Base-by-base conservation (phyloP, 306 rosid species). In the Coriaria nepalensis region DNA sequence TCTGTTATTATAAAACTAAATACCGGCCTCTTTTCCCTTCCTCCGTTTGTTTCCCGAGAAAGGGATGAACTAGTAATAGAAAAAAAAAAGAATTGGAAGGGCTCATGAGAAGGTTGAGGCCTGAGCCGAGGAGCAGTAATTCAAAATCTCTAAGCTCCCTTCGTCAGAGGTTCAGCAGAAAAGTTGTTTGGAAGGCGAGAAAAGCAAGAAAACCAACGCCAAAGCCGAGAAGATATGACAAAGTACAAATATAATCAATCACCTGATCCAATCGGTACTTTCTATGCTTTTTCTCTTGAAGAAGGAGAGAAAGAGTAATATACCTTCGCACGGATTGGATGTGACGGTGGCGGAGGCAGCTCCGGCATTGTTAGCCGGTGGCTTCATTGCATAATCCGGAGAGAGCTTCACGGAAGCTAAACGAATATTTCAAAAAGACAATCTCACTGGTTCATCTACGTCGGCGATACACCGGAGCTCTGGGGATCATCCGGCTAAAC, bases 321-420 rank as follows among this genome's bases (percentile, higher is more conserved):
- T 7, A 73, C 94, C 94, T 69, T 79, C 78, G 49, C 64, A 60
- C 12, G 82, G 54, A 42, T 62, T 72, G 11, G 69, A 33, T 0
- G 64, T 52, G 8, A 69, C 54, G 43, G 71, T 37, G 43, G 61
- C 67, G 1, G 75, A 37, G 14, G 62, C 59, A 10, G 52, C 75
- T 5, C 65, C 74, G 57, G 57, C 45, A 59, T 62, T 67, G 39
- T 73, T 80, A 10, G 69, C 56, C 60, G 78, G 80, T 46, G 72
- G 65, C 74, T 86, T 86, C 95, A 86, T 78, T 59, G 45, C 56
- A 58, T 8, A 33, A 44, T 42, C 75, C 64, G 54, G 32, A n/a
- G 38, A 41, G 40, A 33, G 35, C 33, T 40, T 2, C 37, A 37
- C 12, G 11, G 6, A 35, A 42, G 35, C 33, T n/a, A 45, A 41